phyloP scores from a whole-genome alignment of 345 rosid species.

The Salix brachista region DNA sequence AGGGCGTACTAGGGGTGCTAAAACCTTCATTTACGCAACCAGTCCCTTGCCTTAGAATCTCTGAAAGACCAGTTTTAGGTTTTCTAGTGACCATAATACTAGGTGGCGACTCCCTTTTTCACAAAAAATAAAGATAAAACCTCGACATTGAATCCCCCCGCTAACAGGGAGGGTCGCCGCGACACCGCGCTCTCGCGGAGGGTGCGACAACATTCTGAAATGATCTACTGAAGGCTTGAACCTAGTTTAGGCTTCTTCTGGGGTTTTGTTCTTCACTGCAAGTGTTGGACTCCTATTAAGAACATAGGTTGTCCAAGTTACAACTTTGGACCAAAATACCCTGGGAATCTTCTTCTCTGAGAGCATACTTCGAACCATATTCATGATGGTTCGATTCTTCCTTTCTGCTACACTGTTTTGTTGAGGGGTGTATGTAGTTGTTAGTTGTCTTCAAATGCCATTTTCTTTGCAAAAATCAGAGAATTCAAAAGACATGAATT shows the following conservation, averaged over 20 bases:
- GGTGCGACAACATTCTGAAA: too few relatives aligned
- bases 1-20: too few relatives aligned
- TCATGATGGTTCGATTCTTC: not conserved
- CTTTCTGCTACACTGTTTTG: not conserved
- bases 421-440: not conserved
- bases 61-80: too few relatives aligned
- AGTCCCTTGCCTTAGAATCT: too few relatives aligned
- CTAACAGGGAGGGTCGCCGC: too few relatives aligned
- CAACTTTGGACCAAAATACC: not conserved
- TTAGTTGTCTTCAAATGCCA: not conserved
- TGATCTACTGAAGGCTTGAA: not conserved
- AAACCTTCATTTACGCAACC: too few relatives aligned
- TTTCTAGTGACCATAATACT: too few relatives aligned
- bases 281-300: not conserved
- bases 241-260: not conserved
- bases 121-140: too few relatives aligned
- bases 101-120: too few relatives aligned
- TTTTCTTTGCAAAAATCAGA: not conserved
- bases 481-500: not conserved
- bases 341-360: not conserved
- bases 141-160: too few relatives aligned
- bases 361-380: not conserved
- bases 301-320: not conserved
- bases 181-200: too few relatives aligned
- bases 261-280: not conserved